These are phyloP conservation scores for Solanum chiquidenum DNA, from an alignment of 257 asterid genomes.

Conservation along the genomic window DNA sequence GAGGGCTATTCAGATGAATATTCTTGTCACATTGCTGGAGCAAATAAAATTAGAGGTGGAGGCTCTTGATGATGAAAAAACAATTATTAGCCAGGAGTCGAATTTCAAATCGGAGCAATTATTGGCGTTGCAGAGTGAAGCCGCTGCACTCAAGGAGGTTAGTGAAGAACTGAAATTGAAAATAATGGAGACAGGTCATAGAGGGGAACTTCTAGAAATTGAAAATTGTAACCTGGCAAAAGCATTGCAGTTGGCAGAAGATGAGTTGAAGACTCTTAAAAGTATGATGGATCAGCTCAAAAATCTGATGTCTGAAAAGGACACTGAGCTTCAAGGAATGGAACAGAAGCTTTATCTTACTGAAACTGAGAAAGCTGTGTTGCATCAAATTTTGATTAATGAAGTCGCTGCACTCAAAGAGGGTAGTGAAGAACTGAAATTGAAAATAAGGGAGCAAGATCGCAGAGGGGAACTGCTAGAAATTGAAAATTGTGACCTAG, in stretches of 20 bases:
- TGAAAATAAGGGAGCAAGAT: slow-evolving; percentile 38
- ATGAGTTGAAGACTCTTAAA: slow-evolving; percentile 21
- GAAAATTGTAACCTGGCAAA: slow-evolving; percentile 36
- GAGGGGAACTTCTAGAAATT: slow-evolving; percentile 29
- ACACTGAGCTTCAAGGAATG: slow-evolving; percentile 31
- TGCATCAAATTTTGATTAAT: slow-evolving; percentile 6
- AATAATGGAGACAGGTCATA: slow-evolving; percentile 39
- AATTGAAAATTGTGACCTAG: slow-evolving; percentile 30
- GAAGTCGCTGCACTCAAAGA: slow-evolving; percentile 31
- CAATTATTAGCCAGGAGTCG: slow-evolving; percentile 28
- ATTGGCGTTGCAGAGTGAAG: slow-evolving; percentile 32
- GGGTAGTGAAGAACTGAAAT: slow-evolving; percentile 39
- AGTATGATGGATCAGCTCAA: slow-evolving; percentile 30
- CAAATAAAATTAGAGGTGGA: slow-evolving; percentile 34
- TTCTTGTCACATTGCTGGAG: slow-evolving; percentile 50
- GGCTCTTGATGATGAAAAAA: slow-evolving; percentile 39
- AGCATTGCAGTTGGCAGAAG: slow-evolving; percentile 35
- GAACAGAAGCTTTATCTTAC: slow-evolving; percentile 27
- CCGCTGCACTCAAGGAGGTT: slow-evolving; percentile 28
- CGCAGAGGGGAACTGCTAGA: slow-evolving; percentile 31
- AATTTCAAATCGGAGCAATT: slow-evolving; percentile 29
- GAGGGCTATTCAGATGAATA: slow-evolving; percentile 36
- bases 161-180: slow-evolving; percentile 37
- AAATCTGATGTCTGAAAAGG: slow-evolving; percentile 28
- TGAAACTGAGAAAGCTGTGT: slow-evolving; percentile 35